Evolutionary conservation across 2,329 filamentous ascomycete species (phyloP).

Genomic region (Talaromyces pinophilus): DNA sequence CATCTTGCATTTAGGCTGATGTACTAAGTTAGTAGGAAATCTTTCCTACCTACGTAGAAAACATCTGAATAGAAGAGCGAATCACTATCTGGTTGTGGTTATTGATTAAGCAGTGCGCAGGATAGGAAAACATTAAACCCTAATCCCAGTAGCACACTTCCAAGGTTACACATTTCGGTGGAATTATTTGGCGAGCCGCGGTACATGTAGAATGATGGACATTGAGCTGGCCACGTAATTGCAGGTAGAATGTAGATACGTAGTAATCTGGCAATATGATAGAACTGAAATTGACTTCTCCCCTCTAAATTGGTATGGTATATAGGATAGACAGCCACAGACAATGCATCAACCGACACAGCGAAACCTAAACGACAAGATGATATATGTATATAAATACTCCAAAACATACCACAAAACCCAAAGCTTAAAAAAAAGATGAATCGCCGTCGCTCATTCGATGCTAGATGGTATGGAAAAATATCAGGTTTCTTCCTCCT

Average conservation of each 20-base stretch:
- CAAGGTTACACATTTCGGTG: neutral
- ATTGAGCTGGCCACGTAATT: neutral
- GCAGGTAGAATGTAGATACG: too few relatives aligned
- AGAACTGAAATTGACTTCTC: neutral
- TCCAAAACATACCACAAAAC: neutral
- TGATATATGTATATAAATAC: neutral
- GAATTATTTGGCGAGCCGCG: neutral
- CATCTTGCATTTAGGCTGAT: neutral
- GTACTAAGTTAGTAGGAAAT: neutral
- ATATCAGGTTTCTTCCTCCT: neutral
- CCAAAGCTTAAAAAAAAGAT: slow-evolving; percentile 2
- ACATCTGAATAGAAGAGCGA: neutral
- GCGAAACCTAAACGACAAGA: neutral
- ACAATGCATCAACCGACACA: neutral
- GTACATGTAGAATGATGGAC: neutral
- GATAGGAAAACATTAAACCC: neutral
- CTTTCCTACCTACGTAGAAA: neutral
- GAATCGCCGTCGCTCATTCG: slow-evolving; percentile 6
- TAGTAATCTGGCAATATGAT: neutral
- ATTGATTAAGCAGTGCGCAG: neutral
- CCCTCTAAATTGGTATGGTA: slow-evolving; percentile 6
- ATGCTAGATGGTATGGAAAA: slow-evolving; percentile 2
- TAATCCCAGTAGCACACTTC: neutral
- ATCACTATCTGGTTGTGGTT: neutral
- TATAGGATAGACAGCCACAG: neutral